Conservation (phyloP, 2,329 filamentous ascomycete genomes). For the Fusarium irregulare region DNA sequence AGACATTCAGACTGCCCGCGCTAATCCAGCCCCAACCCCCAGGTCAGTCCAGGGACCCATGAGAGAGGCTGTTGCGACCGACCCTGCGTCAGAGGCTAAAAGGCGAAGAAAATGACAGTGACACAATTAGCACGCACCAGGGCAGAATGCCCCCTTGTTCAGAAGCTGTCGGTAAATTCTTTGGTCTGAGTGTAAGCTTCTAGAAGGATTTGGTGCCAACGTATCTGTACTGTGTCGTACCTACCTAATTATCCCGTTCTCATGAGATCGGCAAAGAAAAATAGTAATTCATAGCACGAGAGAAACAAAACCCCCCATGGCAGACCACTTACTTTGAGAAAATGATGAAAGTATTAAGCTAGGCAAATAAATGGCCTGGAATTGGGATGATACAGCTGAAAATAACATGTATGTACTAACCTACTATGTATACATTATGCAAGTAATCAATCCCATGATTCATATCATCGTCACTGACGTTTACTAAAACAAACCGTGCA, state of each 20-base stretch:
- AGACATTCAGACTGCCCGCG: conserved; percentile 1
- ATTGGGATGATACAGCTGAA: background rate
- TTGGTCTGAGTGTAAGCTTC: conserved; percentile 19
- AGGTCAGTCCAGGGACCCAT: conserved; percentile 20
- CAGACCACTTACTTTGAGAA: background rate
- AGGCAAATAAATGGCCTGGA: background rate
- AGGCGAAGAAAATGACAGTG: conserved; percentile 13
- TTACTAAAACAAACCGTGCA: background rate
- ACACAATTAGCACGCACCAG: conserved; percentile 15
- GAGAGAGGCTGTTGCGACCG: conserved; percentile 8
- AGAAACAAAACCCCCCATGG: background rate
- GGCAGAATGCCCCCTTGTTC: conserved; percentile 10
- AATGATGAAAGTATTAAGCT: background rate
- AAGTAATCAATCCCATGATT: conserved; percentile 5
- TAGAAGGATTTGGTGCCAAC: conserved; percentile 27
- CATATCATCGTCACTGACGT: conserved; percentile 1
- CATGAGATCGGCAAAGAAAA: conserved; percentile 11
- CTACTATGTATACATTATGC: background rate
- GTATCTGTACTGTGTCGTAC: background rate
- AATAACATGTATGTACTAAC: background rate
- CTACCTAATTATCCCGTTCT: background rate
- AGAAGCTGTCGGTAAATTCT: background rate
- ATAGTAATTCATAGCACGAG: background rate
- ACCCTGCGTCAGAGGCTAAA: conserved; percentile 28
- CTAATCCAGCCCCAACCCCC: conserved; percentile 18